phyloP scores from a whole-genome alignment of 345 rosid species.

The Nephelium lappaceum region DNA sequence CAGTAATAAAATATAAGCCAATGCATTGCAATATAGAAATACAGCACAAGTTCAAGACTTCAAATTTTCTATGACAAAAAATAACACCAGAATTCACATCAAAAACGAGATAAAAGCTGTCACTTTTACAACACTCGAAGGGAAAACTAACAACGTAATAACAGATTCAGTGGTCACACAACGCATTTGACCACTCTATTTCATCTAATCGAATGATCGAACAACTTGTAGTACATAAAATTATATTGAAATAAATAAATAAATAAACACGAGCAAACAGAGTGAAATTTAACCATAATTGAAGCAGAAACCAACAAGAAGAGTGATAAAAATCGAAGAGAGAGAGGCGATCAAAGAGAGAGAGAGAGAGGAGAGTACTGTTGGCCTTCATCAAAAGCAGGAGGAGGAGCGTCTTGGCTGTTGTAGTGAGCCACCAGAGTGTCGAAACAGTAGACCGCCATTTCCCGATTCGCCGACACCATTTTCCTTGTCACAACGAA shows the following conservation, averaged over 20 bases:
- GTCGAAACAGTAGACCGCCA: conserved; percentile 99
- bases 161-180: neutral
- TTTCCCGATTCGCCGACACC: conserved; percentile 94
- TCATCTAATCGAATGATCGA: neutral
- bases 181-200: neutral
- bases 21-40: neutral
- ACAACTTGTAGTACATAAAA: neutral
- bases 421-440: conserved; percentile 88
- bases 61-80: neutral
- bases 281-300: neutral
- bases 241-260: neutral
- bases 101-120: neutral
- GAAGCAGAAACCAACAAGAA: neutral
- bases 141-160: neutral
- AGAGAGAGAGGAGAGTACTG: conserved; percentile 42
- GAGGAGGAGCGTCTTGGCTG: conserved; percentile 79
- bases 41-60: neutral
- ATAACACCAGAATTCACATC: neutral
- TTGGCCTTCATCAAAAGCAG: conserved; percentile 84
- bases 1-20: neutral
- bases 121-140: neutral
- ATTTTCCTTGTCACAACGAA: conserved; percentile 31
- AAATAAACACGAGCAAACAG: neutral
- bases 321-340: neutral
- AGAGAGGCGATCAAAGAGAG: neutral